Evolutionary conservation across 1,284 basidiomycete genomes (phyloP), one percentile per base, ranked within the genome.

Genomic region (Vanrija humicola): DNA sequence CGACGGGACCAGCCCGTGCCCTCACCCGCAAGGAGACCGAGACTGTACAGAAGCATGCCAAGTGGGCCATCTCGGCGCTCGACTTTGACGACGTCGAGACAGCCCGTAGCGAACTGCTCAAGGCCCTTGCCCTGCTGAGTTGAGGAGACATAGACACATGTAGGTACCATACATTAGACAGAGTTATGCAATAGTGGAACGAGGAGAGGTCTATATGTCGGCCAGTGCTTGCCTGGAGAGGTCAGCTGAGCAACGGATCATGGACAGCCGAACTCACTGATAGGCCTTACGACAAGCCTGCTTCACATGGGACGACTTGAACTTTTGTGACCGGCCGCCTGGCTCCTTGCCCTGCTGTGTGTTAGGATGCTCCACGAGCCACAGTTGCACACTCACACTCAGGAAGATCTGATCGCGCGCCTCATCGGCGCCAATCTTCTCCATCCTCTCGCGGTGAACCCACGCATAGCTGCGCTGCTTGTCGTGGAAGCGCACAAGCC

Each of bases 51-150:
- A 94, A 90, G 70, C 91, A 94, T 67, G 91, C 90, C 66, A 83
- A 83, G 52, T 95, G 87, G 77, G 93, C 93, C 7, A 90, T 95
- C 57, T 91, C 89, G 19, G 85, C 93, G 18, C 78, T 97, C 55
- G 90, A 96, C 68, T 97, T 92, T 71, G 93, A 96, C 69, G 93
- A 97, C 73, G 80, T 81, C 15, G 87, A 88, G 63, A 87, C 88
- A 63, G 92, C 92, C 21, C 80, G 83, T 65, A 86, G 83, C 69
- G 89, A 96, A 75, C 75, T 96, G 62, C 79, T 83, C 61, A 80
- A 83, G 38, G 92, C 92, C 18, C 77, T 95, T 62, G 81, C 79
- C 38, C 76, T 86, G 55, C 78, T 95, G n/a, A 42, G 23, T 21
- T 46, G 34, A 34, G 3, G 3, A 23, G 21, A 23, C 21, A 25